Percentiles rank a stretch among this genome's conserved stretches.
phyloP scores from a whole-genome alignment of 2,329 filamentous ascomycete species.

The Fusarium nurragi region DNA sequence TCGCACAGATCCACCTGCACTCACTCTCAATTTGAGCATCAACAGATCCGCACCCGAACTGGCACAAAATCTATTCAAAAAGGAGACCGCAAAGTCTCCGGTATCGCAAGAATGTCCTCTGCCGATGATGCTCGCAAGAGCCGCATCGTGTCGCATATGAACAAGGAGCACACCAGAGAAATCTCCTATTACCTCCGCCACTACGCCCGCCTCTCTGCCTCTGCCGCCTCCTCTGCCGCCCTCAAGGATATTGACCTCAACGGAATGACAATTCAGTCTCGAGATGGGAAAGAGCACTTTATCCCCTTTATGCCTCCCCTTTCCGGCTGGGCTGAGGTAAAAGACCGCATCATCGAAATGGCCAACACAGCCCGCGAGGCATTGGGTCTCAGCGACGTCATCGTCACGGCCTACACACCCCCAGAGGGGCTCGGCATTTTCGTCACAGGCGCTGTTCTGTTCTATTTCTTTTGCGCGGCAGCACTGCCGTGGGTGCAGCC shows the following conservation, averaged over 20 bases:
- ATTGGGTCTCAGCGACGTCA: slow-evolving; percentile 66
- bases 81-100: rapidly evolving
- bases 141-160: slow-evolving; percentile 80
- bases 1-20: not conserved
- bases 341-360: slow-evolving; percentile 78
- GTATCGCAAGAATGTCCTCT: slow-evolving; percentile 35
- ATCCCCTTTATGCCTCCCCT: slow-evolving; percentile 78
- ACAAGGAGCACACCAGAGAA: slow-evolving; percentile 79
- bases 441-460: slow-evolving; percentile 63
- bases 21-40: slow-evolving; percentile 1
- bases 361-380: slow-evolving; percentile 62
- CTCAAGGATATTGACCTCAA: slow-evolving; percentile 73
- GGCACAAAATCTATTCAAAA: not conserved
- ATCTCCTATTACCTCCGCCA: slow-evolving; percentile 81
- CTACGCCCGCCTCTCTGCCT: slow-evolving; percentile 67
- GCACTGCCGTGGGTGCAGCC: slow-evolving; percentile 60
- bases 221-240: slow-evolving; percentile 64
- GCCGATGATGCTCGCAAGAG: slow-evolving; percentile 46
- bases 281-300: slow-evolving; percentile 56
- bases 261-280: slow-evolving; percentile 68
- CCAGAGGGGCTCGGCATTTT: slow-evolving; percentile 59
- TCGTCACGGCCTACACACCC: slow-evolving; percentile 53
- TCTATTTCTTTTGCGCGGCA: slow-evolving; percentile 64
- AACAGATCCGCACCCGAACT: not conserved
- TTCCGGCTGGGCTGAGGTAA: slow-evolving; percentile 71